Base-by-base conservation (phyloP, 1,284 basidiomycete species). In the Pseudozyma tsukubaensis region DNA sequence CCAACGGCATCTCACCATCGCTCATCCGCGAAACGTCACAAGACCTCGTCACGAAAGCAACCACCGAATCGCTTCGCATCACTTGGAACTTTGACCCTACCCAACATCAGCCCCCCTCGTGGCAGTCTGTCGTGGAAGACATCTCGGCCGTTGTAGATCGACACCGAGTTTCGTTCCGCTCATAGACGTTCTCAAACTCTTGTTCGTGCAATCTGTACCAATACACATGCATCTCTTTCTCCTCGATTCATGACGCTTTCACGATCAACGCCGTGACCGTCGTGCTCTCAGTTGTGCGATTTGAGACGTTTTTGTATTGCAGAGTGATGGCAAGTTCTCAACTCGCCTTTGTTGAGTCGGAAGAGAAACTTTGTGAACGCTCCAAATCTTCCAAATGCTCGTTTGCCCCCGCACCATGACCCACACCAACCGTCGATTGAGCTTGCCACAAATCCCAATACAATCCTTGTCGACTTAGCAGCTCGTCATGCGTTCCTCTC, bases 391-490 rank as follows among this genome's bases (percentile, higher is more conserved):
- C 16, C 43, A 76, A 45, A 54, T 76, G 59, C 19, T 74, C 72
- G 16, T 66, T 65, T 1, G 74, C 72, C 0, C 75, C 75, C 0
- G 75, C 75, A n/a, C 75, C 75, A 42, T 77, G 75, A 12, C 75
- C 72, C 0, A 77, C 64, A 13, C 75, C 75, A 2, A 74, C 51
- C 1, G 68, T 77, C 2, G 67, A 72, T 44, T 76, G 72, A 47
- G 63, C 44, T 48, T 77, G 73, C 83, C 83, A 84, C 10, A 84
- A 54, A 42, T 81, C 76, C 54, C 66, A 72, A 59, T 84, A 84
- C 19, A 83, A 59, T 1, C 80, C 79, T n/a, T 77, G 52, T 6
- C 37, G 24, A 1, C 47, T 50, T 39, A 84, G 61, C 5, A 84
- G 59, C 24, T 76, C 44, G 8, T 74, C 76, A 53, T 84, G 83